Evolutionary conservation across 2,329 filamentous ascomycete species (phyloP), one percentile per base, ranked within the genome.

Genomic region (Trichophyton equinum): DNA sequence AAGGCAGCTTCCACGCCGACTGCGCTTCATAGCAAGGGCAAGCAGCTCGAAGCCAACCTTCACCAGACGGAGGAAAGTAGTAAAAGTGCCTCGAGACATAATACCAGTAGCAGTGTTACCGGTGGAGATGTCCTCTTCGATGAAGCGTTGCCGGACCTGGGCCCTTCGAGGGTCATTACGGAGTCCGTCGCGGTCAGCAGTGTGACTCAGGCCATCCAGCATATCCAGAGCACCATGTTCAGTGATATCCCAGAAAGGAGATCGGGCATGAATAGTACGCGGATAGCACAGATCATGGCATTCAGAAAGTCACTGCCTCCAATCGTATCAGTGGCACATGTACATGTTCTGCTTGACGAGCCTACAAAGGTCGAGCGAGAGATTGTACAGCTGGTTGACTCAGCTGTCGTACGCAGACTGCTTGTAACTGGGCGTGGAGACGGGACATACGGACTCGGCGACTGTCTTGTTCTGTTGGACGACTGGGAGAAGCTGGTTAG

Each of bases 261-360:
- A 8, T 76, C 81, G 0, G 83, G 83, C 3, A 85, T 86, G 82
- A 83, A 82, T 67, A 83, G 81, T 62, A 80, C 78, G 7, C 77
- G 81, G 8, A 84, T 84, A 53, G 78, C 82, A 3, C 78, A 84
- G 63, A 77, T 84, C 1, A 70, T 86, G 58, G 83, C 84, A 59
- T 78, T 80, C 62, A 77, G 82, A 11, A 75, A 72, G 57, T 75
- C 73, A 47, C 68, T 86, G 53, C 82, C 84, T 11, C 80, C 81
- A 0, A 76, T 85, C 30, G 81, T 83, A 9, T 83, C 81, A 0
- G 71, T 84, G 53, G 81, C 82, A 18, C 83, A 86, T 70, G 72
- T 86, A 0, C 81, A 85, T 70, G 82, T 82, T 1, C 67, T 86
- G 13, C 74, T 80, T 42, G 71, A 75, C 22, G 81, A 80, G 1